Conservation (phyloP, 228 moss, liverwort and hornwort species). For the Sphagnum fallax region DNA sequence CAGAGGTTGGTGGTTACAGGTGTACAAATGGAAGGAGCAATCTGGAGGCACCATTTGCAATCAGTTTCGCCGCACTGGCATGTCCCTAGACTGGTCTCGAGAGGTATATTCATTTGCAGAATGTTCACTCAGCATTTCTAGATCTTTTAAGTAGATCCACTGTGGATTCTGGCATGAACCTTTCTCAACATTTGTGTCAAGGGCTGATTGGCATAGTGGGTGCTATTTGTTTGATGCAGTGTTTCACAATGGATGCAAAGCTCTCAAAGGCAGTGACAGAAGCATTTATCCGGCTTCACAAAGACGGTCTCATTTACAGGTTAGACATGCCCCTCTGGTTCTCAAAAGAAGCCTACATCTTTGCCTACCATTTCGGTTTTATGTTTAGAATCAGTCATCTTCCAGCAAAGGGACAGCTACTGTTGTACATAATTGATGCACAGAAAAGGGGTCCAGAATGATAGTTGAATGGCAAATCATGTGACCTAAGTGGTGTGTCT, state of each 20-base stretch:
- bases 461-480: no score
- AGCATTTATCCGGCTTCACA: slow-evolving; percentile 74
- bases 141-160: background rate
- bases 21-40: slow-evolving; percentile 83
- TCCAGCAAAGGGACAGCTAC: no score
- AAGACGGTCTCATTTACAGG: slow-evolving; percentile 88
- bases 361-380: no score
- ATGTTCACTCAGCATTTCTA: background rate
- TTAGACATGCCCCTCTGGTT: background rate
- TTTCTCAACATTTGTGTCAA: background rate
- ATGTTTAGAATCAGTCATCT: no score
- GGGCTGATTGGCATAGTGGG: background rate
- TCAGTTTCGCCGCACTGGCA: slow-evolving; percentile 79
- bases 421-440: no score
- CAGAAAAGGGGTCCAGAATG: no score
- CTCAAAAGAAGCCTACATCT: no score
- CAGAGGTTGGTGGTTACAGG: slow-evolving; percentile 23
- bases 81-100: slow-evolving; percentile 95
- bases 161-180: background rate
- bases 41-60: slow-evolving; percentile 72
- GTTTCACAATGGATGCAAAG: slow-evolving; percentile 86
- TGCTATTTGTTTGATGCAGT: slow-evolving; percentile 35
- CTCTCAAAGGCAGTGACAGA: slow-evolving; percentile 71
- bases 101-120: slow-evolving; percentile 35
- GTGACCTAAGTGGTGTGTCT: no score